These are phyloP conservation scores for Penicillium turbatum DNA, from an alignment of 495 filamentous ascomycete genomes.

Conservation along the genomic window DNA sequence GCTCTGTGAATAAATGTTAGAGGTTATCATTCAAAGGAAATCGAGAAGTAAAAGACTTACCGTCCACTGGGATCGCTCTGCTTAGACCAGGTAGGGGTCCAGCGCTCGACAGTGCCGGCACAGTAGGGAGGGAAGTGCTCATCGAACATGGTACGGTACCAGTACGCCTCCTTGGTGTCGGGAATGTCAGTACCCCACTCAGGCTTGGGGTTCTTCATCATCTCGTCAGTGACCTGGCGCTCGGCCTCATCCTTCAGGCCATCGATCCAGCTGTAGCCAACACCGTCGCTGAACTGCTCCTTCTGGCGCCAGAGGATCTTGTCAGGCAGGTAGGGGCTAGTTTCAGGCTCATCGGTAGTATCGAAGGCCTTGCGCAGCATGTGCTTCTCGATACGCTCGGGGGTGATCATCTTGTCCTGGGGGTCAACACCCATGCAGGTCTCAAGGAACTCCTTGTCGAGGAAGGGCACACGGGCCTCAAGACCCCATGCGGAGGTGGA, in stretches of 20 bases:
- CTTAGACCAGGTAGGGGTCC: conserved; percentile 97
- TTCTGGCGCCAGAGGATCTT: conserved; percentile 98
- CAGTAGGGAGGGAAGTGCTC: conserved; percentile 94
- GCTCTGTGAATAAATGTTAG: conserved; percentile 47
- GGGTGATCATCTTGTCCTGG: conserved; percentile 87
- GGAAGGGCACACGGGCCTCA: conserved; percentile 95
- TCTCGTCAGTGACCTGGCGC: conserved; percentile 83
- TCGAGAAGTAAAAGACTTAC: conserved; percentile 45
- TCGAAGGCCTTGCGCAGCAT: conserved; percentile 97
- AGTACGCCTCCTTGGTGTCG: conserved; percentile 97
- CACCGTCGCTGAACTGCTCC: conserved; percentile 98
- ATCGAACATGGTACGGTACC: conserved; percentile 98
- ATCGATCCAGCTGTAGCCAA: conserved; percentile 99
- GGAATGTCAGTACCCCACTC: conserved; percentile 92
- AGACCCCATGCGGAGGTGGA: conserved; percentile 98
- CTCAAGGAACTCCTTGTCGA: conserved; percentile 95
- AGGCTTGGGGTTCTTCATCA: conserved; percentile 93
- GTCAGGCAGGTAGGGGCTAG: conserved; percentile 80
- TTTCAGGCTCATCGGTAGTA: conserved; percentile 74
- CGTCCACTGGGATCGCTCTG: conserved; percentile 92
- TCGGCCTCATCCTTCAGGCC: conserved; percentile 91
- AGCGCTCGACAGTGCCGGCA: conserved; percentile 89
- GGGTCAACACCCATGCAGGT: conserved; percentile 89
- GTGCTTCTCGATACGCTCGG: conserved; percentile 92
- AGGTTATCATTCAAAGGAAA: not conserved